Evolutionary conservation across 2,329 filamentous ascomycete species (phyloP), one percentile per base, ranked within the genome.

Genomic region (Claviceps pazoutovae): DNA sequence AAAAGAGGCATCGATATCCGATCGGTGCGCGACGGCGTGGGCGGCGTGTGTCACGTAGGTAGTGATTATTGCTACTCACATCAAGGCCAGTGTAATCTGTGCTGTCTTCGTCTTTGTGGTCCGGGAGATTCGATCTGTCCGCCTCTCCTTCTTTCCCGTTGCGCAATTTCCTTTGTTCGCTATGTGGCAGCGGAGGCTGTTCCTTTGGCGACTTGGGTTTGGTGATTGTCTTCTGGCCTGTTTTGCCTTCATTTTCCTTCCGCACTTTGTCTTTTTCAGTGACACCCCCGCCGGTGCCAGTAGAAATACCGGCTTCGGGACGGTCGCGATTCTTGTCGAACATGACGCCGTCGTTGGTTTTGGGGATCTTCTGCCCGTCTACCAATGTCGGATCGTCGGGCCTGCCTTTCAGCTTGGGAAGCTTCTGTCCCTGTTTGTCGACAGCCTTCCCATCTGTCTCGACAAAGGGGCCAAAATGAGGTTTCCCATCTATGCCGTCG

Each of bases 401-500:
- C n/a, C 73, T 69, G 53, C 75, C 74, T 59, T 76, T 74, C 23
- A 76, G 63, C 6, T 67, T 58, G 1, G 75, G 70, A 16, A 73
- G 61, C 26, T 69, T 64, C 50, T 66, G 64, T 47, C 68, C 61
- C 13, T 66, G 61, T 45, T 65, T 62, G 46, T 67, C 61, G 30
- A 62, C 59, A 3, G 62, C 56, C 26, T 56, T 56, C 48, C 67
- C 67, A 45, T 70, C 67, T 16, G 74, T 77, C 55, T 83, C 80
- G 53, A 90, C 82, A 62, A 80, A 83, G 5, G 93, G 93, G 1
- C 93, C 93, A 19, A 84, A 80, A 64, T 96, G 91, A 46, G 93
- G 93, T 70, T 90, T 93, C 47, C 93, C 93, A 70, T 97, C 93
- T 60, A 86, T 84, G 46, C 90, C 90, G 65, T 97, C 93, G 19